These are phyloP conservation scores for Leccinum uliginosum DNA, from an alignment of 768 basidiomycete genomes.

Conservation along the genomic window DNA sequence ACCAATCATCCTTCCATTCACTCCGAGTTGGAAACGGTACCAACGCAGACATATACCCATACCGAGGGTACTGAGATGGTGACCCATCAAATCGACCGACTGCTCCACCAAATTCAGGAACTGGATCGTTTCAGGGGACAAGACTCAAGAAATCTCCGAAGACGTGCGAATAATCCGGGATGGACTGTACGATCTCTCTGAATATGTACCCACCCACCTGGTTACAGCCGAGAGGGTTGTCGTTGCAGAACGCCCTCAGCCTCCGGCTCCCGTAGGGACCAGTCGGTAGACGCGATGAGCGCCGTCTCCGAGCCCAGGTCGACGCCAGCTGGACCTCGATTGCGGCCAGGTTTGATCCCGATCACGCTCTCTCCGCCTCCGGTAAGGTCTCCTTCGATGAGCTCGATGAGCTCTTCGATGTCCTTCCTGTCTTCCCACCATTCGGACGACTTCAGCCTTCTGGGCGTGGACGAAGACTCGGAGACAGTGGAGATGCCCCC, in stretches of 20 bases:
- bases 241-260: slow-evolving; percentile 10
- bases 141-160: slow-evolving; percentile 60
- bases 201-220: slow-evolving; percentile 45
- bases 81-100: slow-evolving; percentile 48
- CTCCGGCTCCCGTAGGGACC: slow-evolving; percentile 33
- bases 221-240: slow-evolving; percentile 18
- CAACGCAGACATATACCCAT: slow-evolving; percentile 32
- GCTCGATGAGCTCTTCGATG: slow-evolving; percentile 30
- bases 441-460: slow-evolving; percentile 61
- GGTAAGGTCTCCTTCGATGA: slow-evolving; percentile 36
- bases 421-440: slow-evolving; percentile 62
- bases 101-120: slow-evolving; percentile 57
- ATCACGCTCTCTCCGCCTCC: slow-evolving; percentile 44
- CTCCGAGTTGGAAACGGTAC: slow-evolving; percentile 41
- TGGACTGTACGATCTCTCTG: slow-evolving; percentile 60
- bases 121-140: slow-evolving; percentile 58
- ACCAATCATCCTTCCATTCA: slow-evolving; percentile 48
- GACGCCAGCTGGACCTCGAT: slow-evolving; percentile 25
- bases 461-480: slow-evolving; percentile 37
- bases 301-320: slow-evolving; percentile 32
- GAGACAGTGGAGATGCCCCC: slow-evolving; percentile 16
- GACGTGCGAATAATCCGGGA: slow-evolving; percentile 68
- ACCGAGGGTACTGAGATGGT: slow-evolving; percentile 38
- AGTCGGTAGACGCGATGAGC: slow-evolving; percentile 43
- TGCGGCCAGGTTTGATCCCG: slow-evolving; percentile 23